Evolutionary conservation across 2,329 filamentous ascomycete genomes (phyloP), one percentile per base, ranked within the genome.

Genomic region (Stagonosporopsis cucurbitacearum): DNA sequence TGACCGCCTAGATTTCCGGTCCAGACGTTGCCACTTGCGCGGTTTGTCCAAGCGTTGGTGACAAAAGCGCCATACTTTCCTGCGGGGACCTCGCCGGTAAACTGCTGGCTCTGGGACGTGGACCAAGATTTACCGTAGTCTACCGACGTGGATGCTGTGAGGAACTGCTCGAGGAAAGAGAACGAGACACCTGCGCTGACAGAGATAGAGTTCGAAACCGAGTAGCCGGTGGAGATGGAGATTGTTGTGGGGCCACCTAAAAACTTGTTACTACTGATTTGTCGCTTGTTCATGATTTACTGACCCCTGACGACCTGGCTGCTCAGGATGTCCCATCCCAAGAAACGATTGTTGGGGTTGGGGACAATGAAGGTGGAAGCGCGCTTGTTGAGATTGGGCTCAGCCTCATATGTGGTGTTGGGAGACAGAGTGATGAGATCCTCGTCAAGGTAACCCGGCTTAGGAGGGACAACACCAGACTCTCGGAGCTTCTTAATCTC

Each of bases 51-150:
- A 4, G 66, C 72, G 63, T 75, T 79, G 63, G 70, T 77, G 19
- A 79, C 74, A 33, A 78, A 72, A 15, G 74, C 67, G 20, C 76
- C 77, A 55, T 72, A 76, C 62, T 77, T 73, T 41, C 71, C 75
- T 0, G 52, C 62, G 1, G 76, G 75, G 0, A 79, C 71, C 5
- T 53, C 60, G 46, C 70, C 76, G 6, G 55, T 57, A 48, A 76
- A 74, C 2, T 60, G 59, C 39, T 73, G 67, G 0, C 69, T 60
- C 52, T 77, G 65, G 0, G 62, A 45, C 1, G 71, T 73, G 4
- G 69, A 65, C 77, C 77, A 79, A 2, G 66, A 60, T 28, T 61
- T 33, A 13, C 56, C 58, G 57, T 75, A 73, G 45, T 63, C 57
- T 53, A 75, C 65, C 12, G 58, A 58, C 12, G 68, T 36, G 1